Evolutionary conservation across 2,329 filamentous ascomycete genomes (phyloP).

Genomic region (Nannizziopsis arthrosporioides): DNA sequence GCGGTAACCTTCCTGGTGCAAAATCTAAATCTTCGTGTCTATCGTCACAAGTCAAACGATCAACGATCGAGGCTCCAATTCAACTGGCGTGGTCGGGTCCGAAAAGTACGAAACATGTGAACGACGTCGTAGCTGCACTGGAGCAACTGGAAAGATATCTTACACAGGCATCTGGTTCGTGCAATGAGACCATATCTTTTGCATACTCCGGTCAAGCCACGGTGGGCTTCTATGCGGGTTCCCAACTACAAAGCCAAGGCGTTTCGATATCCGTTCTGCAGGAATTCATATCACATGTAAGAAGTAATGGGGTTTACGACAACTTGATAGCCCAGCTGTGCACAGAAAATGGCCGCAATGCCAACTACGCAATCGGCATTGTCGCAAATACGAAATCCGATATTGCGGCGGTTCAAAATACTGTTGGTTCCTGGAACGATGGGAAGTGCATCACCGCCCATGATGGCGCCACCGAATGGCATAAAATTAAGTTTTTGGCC

Average conservation of each 20-base stretch:
- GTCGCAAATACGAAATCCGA: slow-evolving; percentile 1
- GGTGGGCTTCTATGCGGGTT: slow-evolving; percentile 4
- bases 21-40: not conserved
- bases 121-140: not conserved
- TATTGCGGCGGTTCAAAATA: not conserved
- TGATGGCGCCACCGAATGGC: not conserved
- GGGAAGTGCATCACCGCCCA: not conserved
- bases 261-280: not conserved
- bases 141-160: not conserved
- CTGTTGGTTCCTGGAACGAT: slow-evolving; percentile 3
- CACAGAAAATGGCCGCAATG: not conserved
- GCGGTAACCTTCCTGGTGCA: not conserved
- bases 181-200: not conserved
- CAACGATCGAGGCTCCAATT: not conserved
- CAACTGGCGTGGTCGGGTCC: not conserved
- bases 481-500: not conserved
- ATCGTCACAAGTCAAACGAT: not conserved
- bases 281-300: not conserved
- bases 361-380: slow-evolving; percentile 2
- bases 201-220: slow-evolving; percentile 6
- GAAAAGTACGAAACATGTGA: not conserved
- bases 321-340: not conserved
- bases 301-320: not conserved
- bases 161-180: not conserved
- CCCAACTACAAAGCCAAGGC: not conserved